Evolutionary conservation across 2,329 filamentous ascomycete species (phyloP).

Genomic region (Exophiala aquamarina): DNA sequence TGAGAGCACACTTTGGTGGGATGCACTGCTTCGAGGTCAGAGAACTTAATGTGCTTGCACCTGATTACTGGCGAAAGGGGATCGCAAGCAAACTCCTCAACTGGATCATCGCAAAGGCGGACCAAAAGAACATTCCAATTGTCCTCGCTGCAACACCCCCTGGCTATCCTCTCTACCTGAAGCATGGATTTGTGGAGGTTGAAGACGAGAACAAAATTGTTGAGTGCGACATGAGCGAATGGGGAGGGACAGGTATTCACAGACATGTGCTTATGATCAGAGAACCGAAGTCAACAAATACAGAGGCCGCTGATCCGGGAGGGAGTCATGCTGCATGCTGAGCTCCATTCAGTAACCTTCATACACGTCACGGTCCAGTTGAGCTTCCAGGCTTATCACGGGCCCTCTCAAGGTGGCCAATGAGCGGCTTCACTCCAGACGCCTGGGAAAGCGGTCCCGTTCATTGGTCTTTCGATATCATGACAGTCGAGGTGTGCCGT

Average conservation of each 20-base stretch:
- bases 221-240: conserved; percentile 14
- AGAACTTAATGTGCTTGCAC: conserved; percentile 7
- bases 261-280: conserved; percentile 14
- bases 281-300: not conserved
- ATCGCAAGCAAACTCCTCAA: conserved; percentile 12
- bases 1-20: conserved; percentile 2
- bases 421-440: too few relatives aligned
- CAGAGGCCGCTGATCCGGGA: too few relatives aligned
- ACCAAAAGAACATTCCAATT: conserved; percentile 7
- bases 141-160: conserved; percentile 13
- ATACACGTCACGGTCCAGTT: too few relatives aligned
- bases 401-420: too few relatives aligned
- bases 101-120: conserved; percentile 14
- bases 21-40: conserved; percentile 17
- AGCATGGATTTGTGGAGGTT: conserved; percentile 15
- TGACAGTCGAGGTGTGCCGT: too few relatives aligned
- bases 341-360: too few relatives aligned
- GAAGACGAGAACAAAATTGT: conserved; percentile 2
- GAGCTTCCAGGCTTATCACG: too few relatives aligned
- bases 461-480: too few relatives aligned
- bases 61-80: conserved; percentile 11
- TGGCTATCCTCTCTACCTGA: conserved; percentile 12
- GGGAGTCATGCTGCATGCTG: too few relatives aligned
- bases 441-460: too few relatives aligned
- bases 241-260: conserved; percentile 14